Evolutionary conservation across 2,329 filamentous ascomycete species (phyloP).

Genomic region (Penicillium sp.): DNA sequence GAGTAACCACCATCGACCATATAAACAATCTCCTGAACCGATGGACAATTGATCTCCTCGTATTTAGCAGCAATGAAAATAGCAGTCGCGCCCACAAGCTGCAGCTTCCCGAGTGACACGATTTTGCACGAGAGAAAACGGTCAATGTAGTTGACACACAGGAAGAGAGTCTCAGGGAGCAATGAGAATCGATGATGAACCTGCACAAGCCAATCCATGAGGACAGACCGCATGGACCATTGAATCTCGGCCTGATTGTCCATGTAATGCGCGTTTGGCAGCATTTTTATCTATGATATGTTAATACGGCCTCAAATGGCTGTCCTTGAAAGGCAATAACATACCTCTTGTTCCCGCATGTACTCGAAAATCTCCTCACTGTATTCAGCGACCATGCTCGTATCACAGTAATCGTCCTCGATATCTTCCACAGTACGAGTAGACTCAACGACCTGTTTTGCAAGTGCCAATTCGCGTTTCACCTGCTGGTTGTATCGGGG

Average conservation of each 20-base stretch:
- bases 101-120: conserved; percentile 91
- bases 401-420: conserved; percentile 89
- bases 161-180: conserved; percentile 91
- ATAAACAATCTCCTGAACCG: conserved; percentile 92
- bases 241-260: conserved; percentile 95
- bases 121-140: conserved; percentile 94
- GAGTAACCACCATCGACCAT: conserved; percentile 96
- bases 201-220: conserved; percentile 98
- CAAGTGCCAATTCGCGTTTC: conserved; percentile 73
- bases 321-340: conserved; percentile 25
- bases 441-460: conserved; percentile 68
- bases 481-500: conserved; percentile 73
- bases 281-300: conserved; percentile 68
- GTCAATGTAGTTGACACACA: conserved; percentile 96
- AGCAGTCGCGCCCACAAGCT: conserved; percentile 93
- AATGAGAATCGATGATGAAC: conserved; percentile 91
- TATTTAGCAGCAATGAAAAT: conserved; percentile 97
- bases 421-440: conserved; percentile 73
- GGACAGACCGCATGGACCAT: conserved; percentile 96
- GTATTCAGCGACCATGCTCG: conserved; percentile 97
- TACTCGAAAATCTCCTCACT: conserved; percentile 94
- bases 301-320: conserved; percentile 25
- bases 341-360: conserved; percentile 85
- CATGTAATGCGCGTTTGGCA: conserved; percentile 94
- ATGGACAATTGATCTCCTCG: conserved; percentile 98